Percentiles rank a stretch among this genome's conserved stretches.
Evolutionary conservation across 2,329 filamentous ascomycete genomes (phyloP).

Genomic region (Exophiala calicioides): DNA sequence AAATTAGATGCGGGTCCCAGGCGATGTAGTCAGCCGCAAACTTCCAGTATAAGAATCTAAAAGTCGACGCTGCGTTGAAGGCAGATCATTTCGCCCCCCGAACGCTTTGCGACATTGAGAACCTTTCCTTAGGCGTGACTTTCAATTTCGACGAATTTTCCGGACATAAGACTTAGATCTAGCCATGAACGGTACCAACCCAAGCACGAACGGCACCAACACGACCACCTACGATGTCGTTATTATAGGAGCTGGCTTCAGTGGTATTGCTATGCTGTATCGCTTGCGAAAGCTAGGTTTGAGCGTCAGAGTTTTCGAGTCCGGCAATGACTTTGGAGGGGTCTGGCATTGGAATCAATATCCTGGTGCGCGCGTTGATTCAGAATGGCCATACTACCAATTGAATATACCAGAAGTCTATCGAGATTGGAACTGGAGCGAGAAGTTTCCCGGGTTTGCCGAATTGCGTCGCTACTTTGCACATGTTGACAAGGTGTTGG

Average conservation of each 20-base stretch:
- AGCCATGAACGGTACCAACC: too few relatives aligned
- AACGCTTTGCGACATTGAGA: too few relatives aligned
- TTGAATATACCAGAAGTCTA: slow-evolving; percentile 53
- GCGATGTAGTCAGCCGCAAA: too few relatives aligned
- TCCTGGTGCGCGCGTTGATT: slow-evolving; percentile 57
- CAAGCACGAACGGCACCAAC: too few relatives aligned
- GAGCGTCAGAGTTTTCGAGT: slow-evolving; percentile 40
- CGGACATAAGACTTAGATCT: too few relatives aligned
- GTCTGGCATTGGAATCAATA: slow-evolving; percentile 59
- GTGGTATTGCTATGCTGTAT: background rate
- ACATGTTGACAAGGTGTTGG: slow-evolving; percentile 42
- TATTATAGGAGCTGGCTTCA: background rate
- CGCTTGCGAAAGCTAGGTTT: background rate
- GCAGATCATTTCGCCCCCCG: too few relatives aligned
- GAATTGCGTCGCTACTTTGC: slow-evolving; percentile 45
- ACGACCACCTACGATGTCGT: background rate
- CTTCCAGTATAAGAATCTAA: too few relatives aligned
- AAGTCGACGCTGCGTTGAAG: too few relatives aligned
- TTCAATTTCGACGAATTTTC: too few relatives aligned
- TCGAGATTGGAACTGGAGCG: slow-evolving; percentile 49
- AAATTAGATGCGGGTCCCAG: too few relatives aligned
- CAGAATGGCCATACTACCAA: slow-evolving; percentile 53
- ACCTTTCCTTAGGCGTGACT: too few relatives aligned
- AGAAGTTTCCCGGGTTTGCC: slow-evolving; percentile 41
- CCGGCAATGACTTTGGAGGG: slow-evolving; percentile 36